Evolutionary conservation across 78 protist species (phyloP), one percentile per base, ranked within the genome.

Genomic region (Dictyostelium brefeldianum): DNA sequence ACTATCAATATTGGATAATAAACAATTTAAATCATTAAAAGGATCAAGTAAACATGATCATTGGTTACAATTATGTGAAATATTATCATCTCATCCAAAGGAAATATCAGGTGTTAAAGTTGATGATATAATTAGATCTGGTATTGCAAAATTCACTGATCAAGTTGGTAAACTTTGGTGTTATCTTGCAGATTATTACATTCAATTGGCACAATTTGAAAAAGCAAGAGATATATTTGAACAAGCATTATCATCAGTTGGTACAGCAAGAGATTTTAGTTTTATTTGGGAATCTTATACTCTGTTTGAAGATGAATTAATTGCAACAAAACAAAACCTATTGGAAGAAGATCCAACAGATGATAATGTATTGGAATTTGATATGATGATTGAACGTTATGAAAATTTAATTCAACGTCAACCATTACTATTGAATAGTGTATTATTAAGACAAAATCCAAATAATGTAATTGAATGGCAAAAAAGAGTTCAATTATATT

Each of bases 391-490:
- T 54, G 97, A 96, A 22, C 92, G 98, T 41, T 96, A 95, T 57
- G 99, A 98, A 62, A 17, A 70, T 8, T 92, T 98, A 27, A 79
- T 96, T 53, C 96, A 94, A 53, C 81, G 99, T 0, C 97, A 97
- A 10, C 98, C 98, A 2, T 69, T 94, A 14, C 84, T 98, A 25
- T 81, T 98, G 71, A 97, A 90, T 87, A 25, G 89, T 0, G 99
- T 98, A 8, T 77, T 96, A 17, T 91, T 97, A 69, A 91, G 94
- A 36, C 99, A 99, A 78, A 98, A 98, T 81, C 99, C 99, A 27
- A 98, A 98, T 96, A 97, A 97, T 50, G 99, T 99, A 10, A 54
- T 41, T 64, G 99, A 99, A 75, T 99, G 99, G 99, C 97, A 80
- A 83, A 97, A 97, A 78, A 94, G 99, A 41, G 98, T 87, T 17